Evolutionary conservation across 768 basidiomycete species (phyloP).

Genomic region (Tylopilus intermedius): DNA sequence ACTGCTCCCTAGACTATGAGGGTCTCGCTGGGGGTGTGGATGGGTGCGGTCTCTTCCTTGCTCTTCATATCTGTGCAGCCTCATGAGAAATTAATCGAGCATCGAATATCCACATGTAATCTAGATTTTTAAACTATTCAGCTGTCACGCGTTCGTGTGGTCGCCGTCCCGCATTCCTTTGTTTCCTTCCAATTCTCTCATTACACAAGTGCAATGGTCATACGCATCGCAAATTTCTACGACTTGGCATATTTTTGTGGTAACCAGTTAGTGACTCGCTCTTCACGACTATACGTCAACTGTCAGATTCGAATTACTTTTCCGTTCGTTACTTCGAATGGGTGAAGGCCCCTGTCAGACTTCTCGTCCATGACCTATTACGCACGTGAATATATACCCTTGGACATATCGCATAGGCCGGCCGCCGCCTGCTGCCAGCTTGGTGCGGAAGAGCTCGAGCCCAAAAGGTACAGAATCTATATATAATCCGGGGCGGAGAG

Average conservation of each 20-base stretch:
- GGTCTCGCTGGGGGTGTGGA: constrained; percentile 10
- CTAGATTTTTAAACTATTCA: constrained; percentile 27
- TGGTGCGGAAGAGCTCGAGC: too few species aligned
- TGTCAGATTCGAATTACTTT: constrained; percentile 6
- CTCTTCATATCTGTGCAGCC: constrained; percentile 15
- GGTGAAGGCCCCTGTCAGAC: too few species aligned
- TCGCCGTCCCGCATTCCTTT: constrained; percentile 17
- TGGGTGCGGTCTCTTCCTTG: constrained; percentile 21
- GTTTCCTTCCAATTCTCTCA: constrained; percentile 5
- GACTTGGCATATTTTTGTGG: constrained; percentile 8
- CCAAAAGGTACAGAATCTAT: neutral
- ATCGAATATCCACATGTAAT: constrained; percentile 32
- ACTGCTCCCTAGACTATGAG: constrained; percentile 41
- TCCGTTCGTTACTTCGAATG: constrained; percentile 5
- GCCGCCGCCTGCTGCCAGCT: too few species aligned
- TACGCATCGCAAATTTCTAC: constrained; percentile 15
- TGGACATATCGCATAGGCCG: too few species aligned
- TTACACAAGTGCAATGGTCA: constrained; percentile 13
- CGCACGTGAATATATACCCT: neutral
- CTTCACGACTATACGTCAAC: neutral
- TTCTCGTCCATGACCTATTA: neutral
- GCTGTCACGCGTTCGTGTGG: constrained; percentile 13
- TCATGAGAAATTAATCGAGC: constrained; percentile 20
- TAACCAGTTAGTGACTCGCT: neutral
- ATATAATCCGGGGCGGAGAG: too few species aligned